Conservation (phyloP, 106 monocot species). For the Ottelia alismoides region DNA sequence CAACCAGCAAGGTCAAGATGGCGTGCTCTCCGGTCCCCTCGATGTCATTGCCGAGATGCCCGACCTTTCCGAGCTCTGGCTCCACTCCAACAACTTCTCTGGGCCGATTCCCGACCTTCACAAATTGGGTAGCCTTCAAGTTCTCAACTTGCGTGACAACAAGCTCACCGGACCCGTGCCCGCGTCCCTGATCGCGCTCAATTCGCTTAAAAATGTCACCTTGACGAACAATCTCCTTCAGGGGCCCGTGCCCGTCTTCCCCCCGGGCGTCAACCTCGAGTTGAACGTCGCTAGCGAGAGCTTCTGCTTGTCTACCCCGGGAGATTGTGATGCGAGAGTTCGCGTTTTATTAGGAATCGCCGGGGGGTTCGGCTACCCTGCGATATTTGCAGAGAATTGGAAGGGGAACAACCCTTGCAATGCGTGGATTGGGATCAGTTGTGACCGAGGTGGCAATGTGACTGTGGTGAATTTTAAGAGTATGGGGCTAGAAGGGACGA, state of each 20-base stretch:
- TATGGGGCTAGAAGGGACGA: constrained; percentile 37
- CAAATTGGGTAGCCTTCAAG: constrained; percentile 4
- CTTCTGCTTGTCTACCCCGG: constrained; percentile 28
- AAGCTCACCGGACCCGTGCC: constrained; percentile 36
- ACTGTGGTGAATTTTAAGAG: constrained; percentile 41
- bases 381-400: constrained; percentile 36
- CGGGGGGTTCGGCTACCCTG: constrained; percentile 29
- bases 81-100: constrained; percentile 30
- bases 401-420: constrained; percentile 50
- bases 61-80: constrained; percentile 19
- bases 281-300: constrained; percentile 23
- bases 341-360: constrained; percentile 17
- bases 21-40: constrained; percentile 26
- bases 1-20: not conserved
- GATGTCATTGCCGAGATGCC: constrained; percentile 33
- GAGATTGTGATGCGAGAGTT: constrained; percentile 41
- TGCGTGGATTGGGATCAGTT: constrained; percentile 42
- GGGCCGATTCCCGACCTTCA: constrained; percentile 48
- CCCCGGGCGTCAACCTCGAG: constrained; percentile 13
- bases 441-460: constrained; percentile 31
- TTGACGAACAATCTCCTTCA: constrained; percentile 50
- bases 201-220: constrained; percentile 11
- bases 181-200: constrained; percentile 17
- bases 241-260: constrained; percentile 36
- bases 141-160: constrained; percentile 41